These are phyloP conservation scores for Colletotrichum caudatum DNA, from an alignment of 2,329 filamentous ascomycete genomes.

Conservation along the genomic window DNA sequence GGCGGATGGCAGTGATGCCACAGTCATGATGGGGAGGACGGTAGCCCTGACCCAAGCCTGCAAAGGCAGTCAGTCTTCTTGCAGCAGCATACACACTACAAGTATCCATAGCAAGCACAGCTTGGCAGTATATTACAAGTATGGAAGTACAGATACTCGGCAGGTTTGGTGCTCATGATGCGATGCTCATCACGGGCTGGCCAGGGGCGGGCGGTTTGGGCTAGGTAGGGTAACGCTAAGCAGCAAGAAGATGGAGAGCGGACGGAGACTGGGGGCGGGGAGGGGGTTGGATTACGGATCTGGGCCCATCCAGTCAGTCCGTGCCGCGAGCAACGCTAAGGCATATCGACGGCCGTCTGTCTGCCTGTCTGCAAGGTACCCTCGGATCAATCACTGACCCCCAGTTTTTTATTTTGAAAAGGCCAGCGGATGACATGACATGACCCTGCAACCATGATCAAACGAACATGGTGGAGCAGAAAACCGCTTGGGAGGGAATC, in stretches of 20 bases:
- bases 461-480: background rate
- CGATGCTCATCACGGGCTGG: constrained; percentile 19
- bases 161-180: constrained; percentile 19
- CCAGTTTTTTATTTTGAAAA: background rate
- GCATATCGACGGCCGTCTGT: background rate
- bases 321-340: background rate
- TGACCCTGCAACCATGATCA: background rate
- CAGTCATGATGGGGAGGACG: background rate
- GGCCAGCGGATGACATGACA: background rate
- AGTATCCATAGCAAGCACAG: background rate
- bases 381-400: background rate
- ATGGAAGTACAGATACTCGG: background rate
- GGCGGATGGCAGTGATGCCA: background rate
- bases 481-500: background rate
- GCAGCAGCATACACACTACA: too few species aligned
- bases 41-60: background rate
- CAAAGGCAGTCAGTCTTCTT: background rate
- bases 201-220: background rate
- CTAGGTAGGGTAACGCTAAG: too few species aligned
- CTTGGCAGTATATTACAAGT: background rate
- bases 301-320: background rate
- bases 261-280: background rate
- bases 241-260: background rate
- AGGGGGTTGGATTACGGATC: background rate
- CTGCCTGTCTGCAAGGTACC: background rate